These are phyloP conservation scores for Globisporangium mamillatum DNA, from an alignment of 352 stramenopile genomes.

Conservation along the genomic window DNA sequence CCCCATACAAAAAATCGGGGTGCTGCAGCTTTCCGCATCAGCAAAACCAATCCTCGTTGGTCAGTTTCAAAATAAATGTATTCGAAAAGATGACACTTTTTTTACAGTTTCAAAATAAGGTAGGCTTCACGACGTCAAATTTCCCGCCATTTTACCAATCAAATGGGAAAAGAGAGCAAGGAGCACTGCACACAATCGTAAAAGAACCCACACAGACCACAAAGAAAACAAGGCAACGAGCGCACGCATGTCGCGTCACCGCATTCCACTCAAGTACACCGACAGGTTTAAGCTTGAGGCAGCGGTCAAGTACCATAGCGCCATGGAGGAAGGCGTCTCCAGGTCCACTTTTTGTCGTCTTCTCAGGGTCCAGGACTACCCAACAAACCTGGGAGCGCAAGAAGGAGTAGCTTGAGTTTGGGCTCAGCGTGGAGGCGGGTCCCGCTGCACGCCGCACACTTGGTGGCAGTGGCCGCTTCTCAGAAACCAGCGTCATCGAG, in stretches of 20 bases:
- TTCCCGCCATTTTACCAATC: not conserved
- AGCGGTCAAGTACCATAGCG: not conserved
- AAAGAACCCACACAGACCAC: conserved; percentile 1
- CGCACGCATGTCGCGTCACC: not conserved
- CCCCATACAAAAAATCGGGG: conserved; percentile 3
- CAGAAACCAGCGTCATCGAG: conserved; percentile 1
- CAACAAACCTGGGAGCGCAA: conserved; percentile 1
- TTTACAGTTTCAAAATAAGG: conserved; percentile 1
- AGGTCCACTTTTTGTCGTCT: not conserved
- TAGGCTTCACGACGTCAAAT: not conserved
- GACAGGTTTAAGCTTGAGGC: conserved; percentile 1
- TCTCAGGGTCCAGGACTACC: not conserved
- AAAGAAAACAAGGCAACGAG: not conserved
- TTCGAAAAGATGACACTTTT: conserved; percentile 2
- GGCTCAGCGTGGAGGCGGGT: not conserved
- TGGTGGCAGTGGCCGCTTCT: not conserved
- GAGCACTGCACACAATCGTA: conserved; percentile 1
- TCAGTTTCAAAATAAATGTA: conserved; percentile 7
- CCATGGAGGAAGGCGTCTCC: conserved; percentile 1
- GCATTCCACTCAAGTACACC: conserved; percentile 4
- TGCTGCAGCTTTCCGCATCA: not conserved
- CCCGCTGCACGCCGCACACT: not conserved
- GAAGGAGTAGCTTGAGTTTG: not conserved
- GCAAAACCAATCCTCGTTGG: conserved; percentile 2
- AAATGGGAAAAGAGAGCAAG: conserved; percentile 1